Evolutionary conservation across 2,329 filamentous ascomycete genomes (phyloP).

Genomic region (Intubia oerlemansii): DNA sequence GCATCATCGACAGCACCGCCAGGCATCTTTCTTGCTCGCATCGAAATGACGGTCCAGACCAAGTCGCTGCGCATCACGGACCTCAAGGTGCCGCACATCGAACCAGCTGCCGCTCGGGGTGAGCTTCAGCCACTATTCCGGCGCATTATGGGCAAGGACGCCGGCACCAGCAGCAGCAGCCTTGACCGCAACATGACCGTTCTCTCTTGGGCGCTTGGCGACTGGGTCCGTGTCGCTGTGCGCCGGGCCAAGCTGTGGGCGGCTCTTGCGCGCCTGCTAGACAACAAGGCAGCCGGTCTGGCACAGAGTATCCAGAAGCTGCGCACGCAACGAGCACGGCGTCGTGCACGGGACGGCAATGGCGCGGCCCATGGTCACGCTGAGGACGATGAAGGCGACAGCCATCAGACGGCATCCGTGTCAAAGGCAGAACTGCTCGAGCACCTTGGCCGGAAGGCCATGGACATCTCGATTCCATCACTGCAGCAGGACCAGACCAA

Average conservation of each 20-base stretch:
- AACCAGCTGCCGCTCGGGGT: conserved; percentile 28
- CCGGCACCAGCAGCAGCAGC: conserved; percentile 10
- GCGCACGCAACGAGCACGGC: conserved; percentile 8
- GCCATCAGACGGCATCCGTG: conserved; percentile 6
- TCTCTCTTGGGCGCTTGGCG: conserved; percentile 44
- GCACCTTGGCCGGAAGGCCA: conserved; percentile 29
- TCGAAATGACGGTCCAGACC: conserved; percentile 38
- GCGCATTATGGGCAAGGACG: conserved; percentile 12
- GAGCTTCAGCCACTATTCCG: conserved; percentile 36
- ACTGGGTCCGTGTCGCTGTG: conserved; percentile 41
- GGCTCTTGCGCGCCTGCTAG: conserved; percentile 26
- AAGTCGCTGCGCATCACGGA: conserved; percentile 26
- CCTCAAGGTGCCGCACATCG: conserved; percentile 31
- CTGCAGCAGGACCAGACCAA: conserved; percentile 11
- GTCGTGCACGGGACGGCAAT: conserved; percentile 5
- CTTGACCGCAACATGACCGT: conserved; percentile 35
- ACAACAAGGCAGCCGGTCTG: conserved; percentile 12
- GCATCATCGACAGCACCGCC: conserved; percentile 22
- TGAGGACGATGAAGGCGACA: conserved; percentile 6
- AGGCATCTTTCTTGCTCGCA: conserved; percentile 32
- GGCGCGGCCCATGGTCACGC: conserved; percentile 7
- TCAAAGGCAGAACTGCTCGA: conserved; percentile 26
- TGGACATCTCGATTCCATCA: conserved; percentile 26
- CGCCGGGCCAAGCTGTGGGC: conserved; percentile 43
- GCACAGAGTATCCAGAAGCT: conserved; percentile 12